These are phyloP conservation scores for Fusarium anthophilum DNA, from an alignment of 2,329 filamentous ascomycete genomes.

Conservation along the genomic window DNA sequence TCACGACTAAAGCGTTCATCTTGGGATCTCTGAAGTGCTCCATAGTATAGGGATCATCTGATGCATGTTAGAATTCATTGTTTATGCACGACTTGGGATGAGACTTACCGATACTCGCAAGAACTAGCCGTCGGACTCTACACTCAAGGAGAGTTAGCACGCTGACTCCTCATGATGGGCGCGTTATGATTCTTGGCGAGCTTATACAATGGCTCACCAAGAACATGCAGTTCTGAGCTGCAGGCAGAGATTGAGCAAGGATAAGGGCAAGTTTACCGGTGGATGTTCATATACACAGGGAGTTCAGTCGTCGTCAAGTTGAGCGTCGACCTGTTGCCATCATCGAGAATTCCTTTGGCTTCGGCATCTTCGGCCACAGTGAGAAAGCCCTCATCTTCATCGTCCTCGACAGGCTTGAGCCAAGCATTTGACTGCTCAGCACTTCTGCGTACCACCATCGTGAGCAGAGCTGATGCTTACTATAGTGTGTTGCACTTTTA, in stretches of 20 bases:
- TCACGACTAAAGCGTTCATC: constrained; percentile 72
- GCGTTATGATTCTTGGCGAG: neutral
- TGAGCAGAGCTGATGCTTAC: neutral
- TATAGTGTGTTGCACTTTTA: neutral
- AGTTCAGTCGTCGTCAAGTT: constrained; percentile 35
- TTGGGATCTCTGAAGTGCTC: constrained; percentile 74
- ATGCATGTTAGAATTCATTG: constrained; percentile 5
- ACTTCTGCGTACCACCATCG: constrained; percentile 34
- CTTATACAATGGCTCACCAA: constrained; percentile 1
- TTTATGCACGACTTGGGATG: neutral
- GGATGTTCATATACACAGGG: constrained; percentile 44
- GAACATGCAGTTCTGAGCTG: neutral
- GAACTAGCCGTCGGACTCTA: constrained; percentile 43
- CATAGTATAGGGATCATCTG: constrained; percentile 56
- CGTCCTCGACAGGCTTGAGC: constrained; percentile 39
- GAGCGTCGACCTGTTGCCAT: constrained; percentile 37
- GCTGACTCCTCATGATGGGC: neutral
- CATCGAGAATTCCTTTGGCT: constrained; percentile 40
- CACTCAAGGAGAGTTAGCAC: constrained; percentile 40
- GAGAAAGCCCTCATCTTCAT: constrained; percentile 42
- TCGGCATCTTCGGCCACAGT: constrained; percentile 37
- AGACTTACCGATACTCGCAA: constrained; percentile 41
- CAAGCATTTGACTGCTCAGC: constrained; percentile 36
- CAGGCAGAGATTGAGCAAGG: neutral
- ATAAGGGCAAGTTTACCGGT: constrained; percentile 37